These are phyloP conservation scores for Fusarium subtropicale DNA, from an alignment of 2,329 filamentous ascomycete genomes.

Conservation along the genomic window DNA sequence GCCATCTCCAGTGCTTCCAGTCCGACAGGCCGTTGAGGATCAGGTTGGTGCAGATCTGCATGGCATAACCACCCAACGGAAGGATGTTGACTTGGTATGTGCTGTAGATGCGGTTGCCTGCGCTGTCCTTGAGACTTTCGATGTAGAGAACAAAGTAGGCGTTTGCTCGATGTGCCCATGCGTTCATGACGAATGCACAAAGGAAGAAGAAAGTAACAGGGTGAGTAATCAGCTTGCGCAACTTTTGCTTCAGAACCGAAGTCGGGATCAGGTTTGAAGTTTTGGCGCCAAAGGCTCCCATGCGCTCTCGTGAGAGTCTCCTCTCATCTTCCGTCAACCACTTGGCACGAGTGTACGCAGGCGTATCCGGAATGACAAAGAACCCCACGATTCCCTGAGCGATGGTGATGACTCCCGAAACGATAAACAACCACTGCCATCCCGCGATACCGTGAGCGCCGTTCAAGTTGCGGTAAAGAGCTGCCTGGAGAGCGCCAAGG, in stretches of 20 bases:
- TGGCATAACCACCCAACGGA: slow-evolving; percentile 48
- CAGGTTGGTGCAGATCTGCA: slow-evolving; percentile 53
- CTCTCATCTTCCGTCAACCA: slow-evolving; percentile 49
- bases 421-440: slow-evolving; percentile 62
- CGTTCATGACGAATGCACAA: slow-evolving; percentile 47
- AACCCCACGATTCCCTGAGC: slow-evolving; percentile 55
- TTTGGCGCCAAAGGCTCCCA: slow-evolving; percentile 47
- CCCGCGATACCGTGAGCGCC: slow-evolving; percentile 55
- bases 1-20: slow-evolving; percentile 56
- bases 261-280: slow-evolving; percentile 47
- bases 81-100: slow-evolving; percentile 51
- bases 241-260: slow-evolving; percentile 41
- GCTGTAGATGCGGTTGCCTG: slow-evolving; percentile 46
- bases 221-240: slow-evolving; percentile 46
- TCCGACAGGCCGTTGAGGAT: slow-evolving; percentile 53
- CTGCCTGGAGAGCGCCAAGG: slow-evolving; percentile 58
- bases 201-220: slow-evolving; percentile 51
- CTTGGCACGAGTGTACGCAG: slow-evolving; percentile 47
- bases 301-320: slow-evolving; percentile 43
- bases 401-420: slow-evolving; percentile 58
- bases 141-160: slow-evolving; percentile 52
- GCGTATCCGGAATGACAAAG: slow-evolving; percentile 53
- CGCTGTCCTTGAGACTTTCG: slow-evolving; percentile 44
- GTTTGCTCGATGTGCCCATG: slow-evolving; percentile 50
- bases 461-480: slow-evolving; percentile 56